Conservation (phyloP, 2,329 filamentous ascomycete genomes). For the Septoria petroselini region DNA sequence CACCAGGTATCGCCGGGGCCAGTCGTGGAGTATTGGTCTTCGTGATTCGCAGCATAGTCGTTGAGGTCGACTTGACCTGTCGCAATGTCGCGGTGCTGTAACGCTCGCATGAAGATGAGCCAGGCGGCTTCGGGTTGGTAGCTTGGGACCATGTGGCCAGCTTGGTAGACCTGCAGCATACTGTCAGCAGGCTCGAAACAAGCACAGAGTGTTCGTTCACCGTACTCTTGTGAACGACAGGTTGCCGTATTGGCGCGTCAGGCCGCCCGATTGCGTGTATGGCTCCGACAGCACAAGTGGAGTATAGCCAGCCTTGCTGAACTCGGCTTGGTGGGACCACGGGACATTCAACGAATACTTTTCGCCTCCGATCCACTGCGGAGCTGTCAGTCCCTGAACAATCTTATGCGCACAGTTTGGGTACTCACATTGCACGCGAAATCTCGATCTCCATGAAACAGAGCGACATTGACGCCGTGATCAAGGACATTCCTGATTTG, state of each 20-base stretch:
- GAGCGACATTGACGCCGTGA: slow-evolving; percentile 55
- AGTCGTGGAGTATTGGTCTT: slow-evolving; percentile 27
- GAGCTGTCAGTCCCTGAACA: too few relatives aligned
- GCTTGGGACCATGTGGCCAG: slow-evolving; percentile 44
- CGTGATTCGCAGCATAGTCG: slow-evolving; percentile 15
- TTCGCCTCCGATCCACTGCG: slow-evolving; percentile 55
- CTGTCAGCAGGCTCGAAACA: slow-evolving; percentile 42
- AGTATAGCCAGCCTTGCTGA: slow-evolving; percentile 51
- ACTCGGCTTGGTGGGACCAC: slow-evolving; percentile 44
- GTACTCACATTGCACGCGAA: slow-evolving; percentile 45
- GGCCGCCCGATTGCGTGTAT: slow-evolving; percentile 32
- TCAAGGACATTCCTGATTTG: slow-evolving; percentile 44
- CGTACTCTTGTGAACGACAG: slow-evolving; percentile 42
- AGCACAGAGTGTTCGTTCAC: background rate
- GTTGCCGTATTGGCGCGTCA: slow-evolving; percentile 36
- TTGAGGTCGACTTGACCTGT: slow-evolving; percentile 33
- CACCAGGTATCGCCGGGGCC: slow-evolving; percentile 34
- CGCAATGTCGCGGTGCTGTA: slow-evolving; percentile 38
- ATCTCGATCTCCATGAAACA: slow-evolving; percentile 67
- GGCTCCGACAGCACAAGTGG: slow-evolving; percentile 31
- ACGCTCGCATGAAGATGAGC: slow-evolving; percentile 39
- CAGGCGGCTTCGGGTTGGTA: slow-evolving; percentile 43
- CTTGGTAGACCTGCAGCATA: slow-evolving; percentile 40
- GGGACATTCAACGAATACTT: slow-evolving; percentile 50
- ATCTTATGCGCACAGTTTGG: too few relatives aligned